phyloP scores from a whole-genome alignment of 768 basidiomycete genomes.

The Hirschioporus abietinus region DNA sequence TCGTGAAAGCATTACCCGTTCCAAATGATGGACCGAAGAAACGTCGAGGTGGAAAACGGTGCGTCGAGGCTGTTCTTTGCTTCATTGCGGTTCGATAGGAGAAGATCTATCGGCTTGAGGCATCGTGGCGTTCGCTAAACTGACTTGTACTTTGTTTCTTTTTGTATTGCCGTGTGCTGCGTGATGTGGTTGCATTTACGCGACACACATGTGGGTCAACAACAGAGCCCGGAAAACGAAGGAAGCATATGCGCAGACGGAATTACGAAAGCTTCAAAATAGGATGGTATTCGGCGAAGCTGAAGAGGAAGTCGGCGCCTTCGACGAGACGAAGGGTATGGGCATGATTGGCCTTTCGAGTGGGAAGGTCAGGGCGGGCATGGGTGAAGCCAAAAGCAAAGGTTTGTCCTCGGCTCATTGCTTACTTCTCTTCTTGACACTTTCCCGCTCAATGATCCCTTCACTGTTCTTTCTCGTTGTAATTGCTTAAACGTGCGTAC shows the following conservation, averaged over 20 bases:
- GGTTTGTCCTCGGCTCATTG: slow-evolving; percentile 43
- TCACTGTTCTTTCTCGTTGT: background rate
- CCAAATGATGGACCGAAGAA: slow-evolving; percentile 96
- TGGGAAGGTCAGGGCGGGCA: slow-evolving; percentile 84
- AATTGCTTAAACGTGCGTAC: background rate
- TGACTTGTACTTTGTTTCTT: slow-evolving; percentile 5
- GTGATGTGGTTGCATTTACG: background rate
- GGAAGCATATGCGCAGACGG: slow-evolving; percentile 95
- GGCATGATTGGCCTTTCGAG: slow-evolving; percentile 91
- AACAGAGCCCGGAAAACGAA: slow-evolving; percentile 93
- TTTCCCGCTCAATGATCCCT: background rate
- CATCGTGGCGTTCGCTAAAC: background rate
- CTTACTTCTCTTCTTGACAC: background rate
- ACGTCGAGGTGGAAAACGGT: slow-evolving; percentile 93
- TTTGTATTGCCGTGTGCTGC: background rate
- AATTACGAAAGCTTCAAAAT: slow-evolving; percentile 94
- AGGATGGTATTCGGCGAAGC: slow-evolving; percentile 93
- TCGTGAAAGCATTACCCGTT: slow-evolving; percentile 87
- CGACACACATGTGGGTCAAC: background rate
- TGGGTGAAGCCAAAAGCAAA: slow-evolving; percentile 86
- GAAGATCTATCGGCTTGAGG: slow-evolving; percentile 3
- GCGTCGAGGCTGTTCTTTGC: slow-evolving; percentile 16
- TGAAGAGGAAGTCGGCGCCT: slow-evolving; percentile 94
- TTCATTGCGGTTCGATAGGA: background rate
- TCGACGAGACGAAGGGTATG: slow-evolving; percentile 95